Percentiles rank a stretch among this genome's conserved stretches.
Evolutionary conservation across 1,139 yeast species (phyloP).

Genomic region (Candida sojae): DNA sequence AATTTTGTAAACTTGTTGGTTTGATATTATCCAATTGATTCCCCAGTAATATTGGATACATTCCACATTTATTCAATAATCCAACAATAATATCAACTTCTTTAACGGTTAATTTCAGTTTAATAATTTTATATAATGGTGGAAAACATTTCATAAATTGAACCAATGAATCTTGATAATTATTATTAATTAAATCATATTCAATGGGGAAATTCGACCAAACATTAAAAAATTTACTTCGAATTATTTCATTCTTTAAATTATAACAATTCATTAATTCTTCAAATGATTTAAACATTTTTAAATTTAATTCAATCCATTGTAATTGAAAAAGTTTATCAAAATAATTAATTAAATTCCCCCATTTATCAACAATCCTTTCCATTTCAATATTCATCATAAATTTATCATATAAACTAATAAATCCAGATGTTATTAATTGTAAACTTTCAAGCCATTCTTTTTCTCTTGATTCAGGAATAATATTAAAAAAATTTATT

Average conservation of each 20-base stretch:
- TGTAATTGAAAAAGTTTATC: slow-evolving; percentile 35
- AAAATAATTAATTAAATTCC: slow-evolving; percentile 51
- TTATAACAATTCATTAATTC: slow-evolving; percentile 44
- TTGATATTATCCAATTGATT: slow-evolving; percentile 29
- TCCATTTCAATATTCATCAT: slow-evolving; percentile 24
- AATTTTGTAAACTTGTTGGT: slow-evolving; percentile 57
- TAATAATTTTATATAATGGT: slow-evolving; percentile 39
- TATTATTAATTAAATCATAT: slow-evolving; percentile 54
- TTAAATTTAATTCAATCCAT: slow-evolving; percentile 49
- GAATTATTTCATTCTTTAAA: neutral
- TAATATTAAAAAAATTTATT: slow-evolving; percentile 25
- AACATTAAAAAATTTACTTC: slow-evolving; percentile 46
- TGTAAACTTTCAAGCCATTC: slow-evolving; percentile 61
- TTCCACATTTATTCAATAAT: slow-evolving; percentile 58
- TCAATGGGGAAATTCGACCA: slow-evolving; percentile 65
- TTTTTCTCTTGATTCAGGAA: slow-evolving; percentile 16
- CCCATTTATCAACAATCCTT: slow-evolving; percentile 42
- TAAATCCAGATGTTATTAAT: slow-evolving; percentile 60
- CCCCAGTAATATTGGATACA: slow-evolving; percentile 66
- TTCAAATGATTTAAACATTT: slow-evolving; percentile 53
- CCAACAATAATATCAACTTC: slow-evolving; percentile 46
- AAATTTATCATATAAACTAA: slow-evolving; percentile 50
- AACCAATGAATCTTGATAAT: slow-evolving; percentile 58
- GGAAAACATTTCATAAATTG: slow-evolving; percentile 54
- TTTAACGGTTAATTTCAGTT: slow-evolving; percentile 24